A percentile compares a stretch with the other conserved stretches of the same genome.
These are phyloP conservation scores for Solanum aculeatissimum DNA, from an alignment of 305 asterid genomes.

Conservation along the genomic window DNA sequence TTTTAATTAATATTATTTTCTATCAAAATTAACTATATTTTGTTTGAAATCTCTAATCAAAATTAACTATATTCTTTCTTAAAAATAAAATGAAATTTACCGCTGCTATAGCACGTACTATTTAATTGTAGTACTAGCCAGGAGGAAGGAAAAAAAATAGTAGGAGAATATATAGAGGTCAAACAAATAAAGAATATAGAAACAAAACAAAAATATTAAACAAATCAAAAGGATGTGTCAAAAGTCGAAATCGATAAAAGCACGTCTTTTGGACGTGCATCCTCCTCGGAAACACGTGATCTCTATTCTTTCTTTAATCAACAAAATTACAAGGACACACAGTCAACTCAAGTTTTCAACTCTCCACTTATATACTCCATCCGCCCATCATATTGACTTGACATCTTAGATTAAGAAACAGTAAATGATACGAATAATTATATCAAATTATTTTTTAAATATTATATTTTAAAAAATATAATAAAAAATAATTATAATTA, in stretches of 20 bases:
- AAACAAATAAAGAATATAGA: background rate
- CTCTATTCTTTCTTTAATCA: background rate
- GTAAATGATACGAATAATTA: no score
- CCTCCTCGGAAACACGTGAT: background rate
- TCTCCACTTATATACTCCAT: background rate
- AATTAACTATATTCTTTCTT: background rate
- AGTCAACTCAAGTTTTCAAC: background rate
- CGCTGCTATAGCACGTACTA: background rate
- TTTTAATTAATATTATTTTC: no score
- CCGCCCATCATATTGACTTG: no score
- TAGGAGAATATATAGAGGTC: background rate
- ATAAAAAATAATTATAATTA: no score
- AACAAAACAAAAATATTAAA: background rate
- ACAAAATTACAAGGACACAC: background rate
- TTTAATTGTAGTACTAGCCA: background rate
- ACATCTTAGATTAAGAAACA: no score
- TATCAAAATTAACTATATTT: no score
- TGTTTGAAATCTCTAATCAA: no score
- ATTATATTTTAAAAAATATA: no score
- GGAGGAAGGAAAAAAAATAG: background rate
- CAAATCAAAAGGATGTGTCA: background rate
- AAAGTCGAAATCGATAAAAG: background rate
- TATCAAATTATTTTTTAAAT: no score
- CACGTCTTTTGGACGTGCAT: constrained; percentile 4
- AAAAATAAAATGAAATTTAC: background rate